Evolutionary conservation across 1,284 basidiomycete genomes (phyloP), one percentile per base, ranked within the genome.

Genomic region (Sutorius eximius): DNA sequence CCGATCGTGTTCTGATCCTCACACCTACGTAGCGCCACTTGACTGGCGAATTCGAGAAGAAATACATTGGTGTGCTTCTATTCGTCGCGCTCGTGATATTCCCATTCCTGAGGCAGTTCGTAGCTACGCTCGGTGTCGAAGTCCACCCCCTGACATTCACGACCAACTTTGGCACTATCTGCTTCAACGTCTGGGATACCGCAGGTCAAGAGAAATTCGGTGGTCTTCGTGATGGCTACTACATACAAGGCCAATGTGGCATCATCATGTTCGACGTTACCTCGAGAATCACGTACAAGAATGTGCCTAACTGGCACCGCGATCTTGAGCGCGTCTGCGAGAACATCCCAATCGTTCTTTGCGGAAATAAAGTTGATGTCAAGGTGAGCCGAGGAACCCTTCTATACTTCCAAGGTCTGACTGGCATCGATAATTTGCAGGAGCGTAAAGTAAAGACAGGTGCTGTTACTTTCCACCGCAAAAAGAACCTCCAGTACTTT

Each of bases 251-350:
- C 66, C 95, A 99, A 77, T 99, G 95, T 71, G 97, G 97, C 72
- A 99, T 99, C 82, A 99, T 99, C 87, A 99, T 99, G 97, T 99
- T 99, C 79, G 97, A 99, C 73, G 97, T 99, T 60, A 99, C 97
- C 57, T 96, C 95, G 53, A 89, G 97, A 70, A 99, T 99, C 85
- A 99, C 97, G 53, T 99, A 99, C 85, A 99, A 99, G 85, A 99
- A 99, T 77, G 97, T 99, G 41, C 97, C 97, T 68, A 99, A 99
- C 85, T 99, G 97, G 97, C 95, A 98, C 83, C 91, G 97, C 72
- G 96, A 98, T 75, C 87, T 99, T 66, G 97, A 99, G 81, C 93
- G 97, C 63, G 97, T 99, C 50, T 99, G 97, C 77, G 96, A 99
- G 79, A 97, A 93, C 81, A 99, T 99, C 71, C 96, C 97, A 58